phyloP scores from a whole-genome alignment of 2,329 filamentous ascomycete species.

The Penicillium sp. region DNA sequence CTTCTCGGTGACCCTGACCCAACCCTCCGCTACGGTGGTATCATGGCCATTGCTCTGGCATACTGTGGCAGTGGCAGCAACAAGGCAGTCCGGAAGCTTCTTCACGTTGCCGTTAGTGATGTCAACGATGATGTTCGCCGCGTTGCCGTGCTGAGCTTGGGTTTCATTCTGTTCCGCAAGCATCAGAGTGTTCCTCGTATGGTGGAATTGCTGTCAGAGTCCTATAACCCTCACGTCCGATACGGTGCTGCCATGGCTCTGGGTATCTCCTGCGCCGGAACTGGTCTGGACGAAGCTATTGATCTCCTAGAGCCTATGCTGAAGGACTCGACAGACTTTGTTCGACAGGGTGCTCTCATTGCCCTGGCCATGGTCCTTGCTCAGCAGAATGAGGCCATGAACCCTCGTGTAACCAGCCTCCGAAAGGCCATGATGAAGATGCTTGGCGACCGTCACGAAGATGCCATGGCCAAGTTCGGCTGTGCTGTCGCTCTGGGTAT shows the following conservation, averaged over 20 bases:
- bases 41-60: conserved; percentile 96
- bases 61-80: conserved; percentile 98
- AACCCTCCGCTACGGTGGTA: conserved; percentile 91
- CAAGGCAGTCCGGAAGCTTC: conserved; percentile 93
- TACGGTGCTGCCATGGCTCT: conserved; percentile 98
- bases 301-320: conserved; percentile 98
- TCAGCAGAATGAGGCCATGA: conserved; percentile 99
- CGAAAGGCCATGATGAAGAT: conserved; percentile 95
- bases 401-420: conserved; percentile 89
- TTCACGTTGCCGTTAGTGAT: conserved; percentile 96
- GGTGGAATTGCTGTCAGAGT: conserved; percentile 97
- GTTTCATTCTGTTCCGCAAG: conserved; percentile 98
- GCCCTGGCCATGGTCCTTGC: conserved; percentile 97
- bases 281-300: conserved; percentile 92
- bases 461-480: conserved; percentile 99
- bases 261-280: conserved; percentile 96
- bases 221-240: conserved; percentile 97
- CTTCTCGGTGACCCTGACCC: conserved; percentile 92
- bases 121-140: conserved; percentile 97
- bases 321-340: conserved; percentile 98
- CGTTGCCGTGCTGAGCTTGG: conserved; percentile 95
- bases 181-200: conserved; percentile 95
- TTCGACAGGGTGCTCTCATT: conserved; percentile 93
- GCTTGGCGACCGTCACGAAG: conserved; percentile 90
- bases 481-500: conserved; percentile 93